Percentiles rank a stretch among this genome's conserved stretches.
Evolutionary conservation across 2,329 filamentous ascomycete species (phyloP).

Genomic region (Calonectria pseudoturangicola): DNA sequence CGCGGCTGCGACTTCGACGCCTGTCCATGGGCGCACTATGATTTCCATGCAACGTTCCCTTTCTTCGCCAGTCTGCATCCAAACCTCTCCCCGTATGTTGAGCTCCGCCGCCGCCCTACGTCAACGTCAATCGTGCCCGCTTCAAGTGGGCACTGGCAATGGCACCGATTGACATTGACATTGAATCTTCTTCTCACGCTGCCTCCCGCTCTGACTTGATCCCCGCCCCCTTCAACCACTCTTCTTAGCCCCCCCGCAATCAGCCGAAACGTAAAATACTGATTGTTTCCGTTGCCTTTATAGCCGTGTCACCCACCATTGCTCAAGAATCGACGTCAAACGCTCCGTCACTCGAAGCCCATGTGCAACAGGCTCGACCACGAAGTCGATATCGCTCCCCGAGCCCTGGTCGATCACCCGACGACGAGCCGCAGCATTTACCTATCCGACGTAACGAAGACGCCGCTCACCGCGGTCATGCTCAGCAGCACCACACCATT

Average conservation of each 20-base stretch:
- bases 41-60: conserved; percentile 78
- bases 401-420: conserved; percentile 70
- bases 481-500: conserved; percentile 59
- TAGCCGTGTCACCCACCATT: conserved; percentile 59
- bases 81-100: conserved; percentile 76
- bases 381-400: conserved; percentile 72
- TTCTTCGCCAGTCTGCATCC: conserved; percentile 77
- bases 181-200: conserved; percentile 21
- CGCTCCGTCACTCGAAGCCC: conserved; percentile 72
- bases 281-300: conserved; percentile 50
- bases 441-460: conserved; percentile 67
- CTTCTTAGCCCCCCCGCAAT: conserved; percentile 24
- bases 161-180: conserved; percentile 26
- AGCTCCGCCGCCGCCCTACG: conserved; percentile 42
- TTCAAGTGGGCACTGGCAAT: conserved; percentile 21
- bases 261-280: conserved; percentile 57
- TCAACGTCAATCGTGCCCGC: conserved; percentile 17
- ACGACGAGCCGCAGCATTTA: conserved; percentile 64
- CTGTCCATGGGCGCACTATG: conserved; percentile 71
- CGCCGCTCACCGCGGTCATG: conserved; percentile 62
- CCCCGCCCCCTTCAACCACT: conserved; percentile 28
- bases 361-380: conserved; percentile 69
- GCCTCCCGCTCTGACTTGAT: conserved; percentile 22
- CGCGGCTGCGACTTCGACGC: conserved; percentile 55
- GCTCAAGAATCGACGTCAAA: conserved; percentile 69